A percentile compares a stretch with the other conserved stretches of the same genome.
Evolutionary conservation across 139 green algal species (phyloP).

Genomic region (Volvox reticuliferus): DNA sequence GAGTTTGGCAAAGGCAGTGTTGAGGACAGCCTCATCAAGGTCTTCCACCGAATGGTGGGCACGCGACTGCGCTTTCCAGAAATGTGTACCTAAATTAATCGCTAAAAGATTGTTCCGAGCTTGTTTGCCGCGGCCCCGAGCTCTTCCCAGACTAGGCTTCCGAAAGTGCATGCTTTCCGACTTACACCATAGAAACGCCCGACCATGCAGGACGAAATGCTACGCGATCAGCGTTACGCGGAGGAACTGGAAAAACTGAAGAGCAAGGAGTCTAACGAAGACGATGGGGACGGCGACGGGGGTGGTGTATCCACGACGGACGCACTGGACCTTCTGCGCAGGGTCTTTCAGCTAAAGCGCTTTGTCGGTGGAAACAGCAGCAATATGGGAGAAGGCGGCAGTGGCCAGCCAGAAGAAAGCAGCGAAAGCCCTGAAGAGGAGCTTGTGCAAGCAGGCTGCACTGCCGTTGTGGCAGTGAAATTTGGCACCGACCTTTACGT

Average conservation of each 20-base stretch:
- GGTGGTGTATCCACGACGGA: slow-evolving; percentile 60
- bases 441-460: slow-evolving; percentile 82
- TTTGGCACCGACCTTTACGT: slow-evolving; percentile 81
- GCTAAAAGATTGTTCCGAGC: not conserved
- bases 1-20: slow-evolving; percentile 72
- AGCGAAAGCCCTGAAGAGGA: slow-evolving; percentile 53
- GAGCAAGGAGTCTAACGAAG: slow-evolving; percentile 60
- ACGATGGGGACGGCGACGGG: slow-evolving; percentile 58
- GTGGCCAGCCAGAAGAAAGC: slow-evolving; percentile 36
- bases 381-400: slow-evolving; percentile 30
- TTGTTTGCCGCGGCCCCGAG: not conserved
- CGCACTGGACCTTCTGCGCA: slow-evolving; percentile 72
- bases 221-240: slow-evolving; percentile 70
- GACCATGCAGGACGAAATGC: slow-evolving; percentile 66
- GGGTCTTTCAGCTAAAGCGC: slow-evolving; percentile 73
- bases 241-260: slow-evolving; percentile 74
- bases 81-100: too few relatives aligned
- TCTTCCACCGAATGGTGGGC: slow-evolving; percentile 84
- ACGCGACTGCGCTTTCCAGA: not conserved
- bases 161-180: not conserved
- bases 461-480: slow-evolving; percentile 90
- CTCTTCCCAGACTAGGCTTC: not conserved
- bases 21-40: slow-evolving; percentile 74
- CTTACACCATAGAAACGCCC: not conserved
- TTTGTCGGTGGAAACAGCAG: slow-evolving; percentile 57